Base-by-base conservation (phyloP, 805 yeast genomes). In the Jamesozyma rosinii region DNA sequence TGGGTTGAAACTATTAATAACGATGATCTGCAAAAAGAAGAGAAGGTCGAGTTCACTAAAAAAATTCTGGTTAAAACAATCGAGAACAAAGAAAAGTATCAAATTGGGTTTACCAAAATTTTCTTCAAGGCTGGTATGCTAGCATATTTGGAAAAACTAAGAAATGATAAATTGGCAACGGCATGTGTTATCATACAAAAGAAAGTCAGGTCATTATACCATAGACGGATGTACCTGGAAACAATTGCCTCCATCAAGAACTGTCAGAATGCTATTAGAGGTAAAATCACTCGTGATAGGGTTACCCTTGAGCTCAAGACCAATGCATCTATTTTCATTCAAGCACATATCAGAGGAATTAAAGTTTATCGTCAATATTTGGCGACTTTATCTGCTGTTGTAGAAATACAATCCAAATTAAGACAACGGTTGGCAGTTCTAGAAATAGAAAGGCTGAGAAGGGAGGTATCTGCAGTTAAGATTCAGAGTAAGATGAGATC, bases 91-190 rank as follows among this genome's bases (percentile, higher is more conserved):
- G 67, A 70, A 40, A 85, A 83, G 54, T 89, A 83, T 64, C 96
- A 90, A 65, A 71, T 85, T 45, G 98, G 98, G 67, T 78, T 84
- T 58, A 84, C 95, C 33, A 90, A 92, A 67, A 86, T 90, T 44
- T 90, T 90, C 68, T 86, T 90, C 70, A 83, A 95, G 58, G 97
- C 97, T 22, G 97, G 98, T 59, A 83, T 90, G 82, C 72, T 92
- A 62, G 97, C 97, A 3, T 79, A 77, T 50, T 72, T 90, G 54
- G 98, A 90, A 65, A 86, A 86, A 50, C 65, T 82, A 55, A 79
- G 97, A 63, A 69, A 86, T 18, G 84, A 81, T 48, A 84, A 86
- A 55, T 74, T 88, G 46, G 74, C 74, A 55, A 74, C 68, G 38
- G 79, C 94, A 39, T 95, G 96, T 3, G 79, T 79, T 8, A 67